Conservation (phyloP, 257 asterid genomes). For the Fraxinus cuspidata region DNA sequence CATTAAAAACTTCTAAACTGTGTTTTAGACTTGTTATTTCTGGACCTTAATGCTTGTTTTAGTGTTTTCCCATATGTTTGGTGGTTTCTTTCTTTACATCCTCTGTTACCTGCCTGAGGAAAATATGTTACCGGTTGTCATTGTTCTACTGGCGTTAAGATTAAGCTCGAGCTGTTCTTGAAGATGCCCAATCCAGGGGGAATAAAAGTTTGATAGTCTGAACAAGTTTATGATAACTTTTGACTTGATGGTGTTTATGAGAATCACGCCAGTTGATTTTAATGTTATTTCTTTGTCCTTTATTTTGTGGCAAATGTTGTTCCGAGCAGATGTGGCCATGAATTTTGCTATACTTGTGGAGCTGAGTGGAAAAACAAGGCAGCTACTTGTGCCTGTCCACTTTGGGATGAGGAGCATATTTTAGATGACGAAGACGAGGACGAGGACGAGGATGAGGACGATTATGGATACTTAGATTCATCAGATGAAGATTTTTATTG, state of each 20-base stretch:
- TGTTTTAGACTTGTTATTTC: background rate
- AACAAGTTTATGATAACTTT: background rate
- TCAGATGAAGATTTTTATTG: background rate
- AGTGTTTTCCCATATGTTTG: background rate
- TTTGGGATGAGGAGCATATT: conserved; percentile 63
- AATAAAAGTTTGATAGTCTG: background rate
- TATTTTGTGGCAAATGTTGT: conserved; percentile 2
- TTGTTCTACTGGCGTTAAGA: background rate
- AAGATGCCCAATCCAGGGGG: background rate
- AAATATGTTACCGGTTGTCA: background rate
- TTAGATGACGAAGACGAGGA: conserved; percentile 23
- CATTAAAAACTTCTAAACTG: background rate
- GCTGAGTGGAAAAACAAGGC: conserved; percentile 72
- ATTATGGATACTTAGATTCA: conserved; percentile 8
- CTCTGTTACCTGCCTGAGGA: background rate
- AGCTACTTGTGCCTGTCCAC: conserved; percentile 65
- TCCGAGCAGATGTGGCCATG: conserved; percentile 69
- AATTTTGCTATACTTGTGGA: conserved; percentile 83
- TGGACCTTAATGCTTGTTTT: background rate
- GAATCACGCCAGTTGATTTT: background rate
- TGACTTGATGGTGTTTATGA: background rate
- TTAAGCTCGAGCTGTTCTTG: background rate
- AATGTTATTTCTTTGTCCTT: background rate
- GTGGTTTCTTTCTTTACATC: background rate
- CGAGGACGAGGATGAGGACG: conserved; percentile 20